These are phyloP conservation scores for Cystobasidium pallidum DNA, from an alignment of 1,284 basidiomycete species.

Conservation along the genomic window DNA sequence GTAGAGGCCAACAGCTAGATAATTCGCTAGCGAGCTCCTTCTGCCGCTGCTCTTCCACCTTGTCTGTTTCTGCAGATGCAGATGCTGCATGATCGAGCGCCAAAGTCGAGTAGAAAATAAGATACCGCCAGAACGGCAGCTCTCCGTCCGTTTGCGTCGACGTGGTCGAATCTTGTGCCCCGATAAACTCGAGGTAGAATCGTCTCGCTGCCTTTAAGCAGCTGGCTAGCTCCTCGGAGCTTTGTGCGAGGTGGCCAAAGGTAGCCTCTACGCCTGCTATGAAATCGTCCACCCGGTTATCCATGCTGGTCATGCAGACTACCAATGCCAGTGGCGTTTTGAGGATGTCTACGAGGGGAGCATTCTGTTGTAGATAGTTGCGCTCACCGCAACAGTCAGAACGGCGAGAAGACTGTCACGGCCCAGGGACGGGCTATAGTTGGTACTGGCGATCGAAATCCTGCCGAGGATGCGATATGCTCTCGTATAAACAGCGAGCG, in stretches of 20 bases:
- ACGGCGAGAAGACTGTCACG: too few relatives aligned
- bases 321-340: not conserved
- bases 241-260: constrained; percentile 3
- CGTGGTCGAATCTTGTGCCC: not conserved
- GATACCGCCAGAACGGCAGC: constrained; percentile 41
- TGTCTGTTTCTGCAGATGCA: not conserved
- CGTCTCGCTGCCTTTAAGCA: constrained; percentile 17
- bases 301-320: not conserved
- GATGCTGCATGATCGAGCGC: constrained; percentile 27
- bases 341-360: not conserved
- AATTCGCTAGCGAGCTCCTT: constrained; percentile 9
- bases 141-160: not conserved
- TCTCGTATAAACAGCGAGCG: too few relatives aligned
- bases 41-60: constrained; percentile 3
- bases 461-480: too few relatives aligned
- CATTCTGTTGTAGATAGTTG: not conserved
- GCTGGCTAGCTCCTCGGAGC: constrained; percentile 16
- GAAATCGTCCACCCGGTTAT: constrained; percentile 27
- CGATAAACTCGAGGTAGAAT: constrained; percentile 28
- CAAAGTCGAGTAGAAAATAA: constrained; percentile 16
- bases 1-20: constrained; percentile 30
- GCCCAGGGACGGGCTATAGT: too few relatives aligned
- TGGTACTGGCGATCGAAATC: too few relatives aligned
- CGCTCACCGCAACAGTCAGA: too few relatives aligned
- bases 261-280: constrained; percentile 24